Conservation (phyloP, 495 filamentous ascomycete genomes). For the Bryoglossum gracile region DNA sequence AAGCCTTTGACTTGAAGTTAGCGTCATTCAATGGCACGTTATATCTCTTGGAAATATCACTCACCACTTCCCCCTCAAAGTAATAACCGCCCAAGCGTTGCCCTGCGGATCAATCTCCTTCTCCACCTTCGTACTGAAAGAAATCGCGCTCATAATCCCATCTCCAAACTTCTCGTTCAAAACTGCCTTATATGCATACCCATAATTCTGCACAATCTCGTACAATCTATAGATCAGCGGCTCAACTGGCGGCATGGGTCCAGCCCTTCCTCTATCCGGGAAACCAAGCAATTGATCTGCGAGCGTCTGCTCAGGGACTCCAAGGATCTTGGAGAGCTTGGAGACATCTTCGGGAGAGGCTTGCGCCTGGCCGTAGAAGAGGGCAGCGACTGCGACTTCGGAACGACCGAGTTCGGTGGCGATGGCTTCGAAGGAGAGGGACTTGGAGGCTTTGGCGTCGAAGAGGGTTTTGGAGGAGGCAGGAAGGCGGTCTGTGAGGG, state of each 20-base stretch:
- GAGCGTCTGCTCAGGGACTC: constrained; percentile 49
- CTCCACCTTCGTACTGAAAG: constrained; percentile 88
- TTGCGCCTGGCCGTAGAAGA: constrained; percentile 91
- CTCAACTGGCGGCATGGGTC: constrained; percentile 92
- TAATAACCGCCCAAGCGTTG: constrained; percentile 82
- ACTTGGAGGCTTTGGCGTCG: constrained; percentile 66
- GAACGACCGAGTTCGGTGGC: constrained; percentile 68
- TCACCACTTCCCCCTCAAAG: constrained; percentile 88
- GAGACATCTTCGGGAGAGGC: constrained; percentile 72
- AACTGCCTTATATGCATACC: constrained; percentile 92
- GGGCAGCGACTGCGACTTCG: constrained; percentile 83
- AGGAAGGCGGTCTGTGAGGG: constrained; percentile 49
- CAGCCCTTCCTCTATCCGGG: constrained; percentile 74
- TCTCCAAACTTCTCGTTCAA: constrained; percentile 99
- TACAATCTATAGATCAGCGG: constrained; percentile 91
- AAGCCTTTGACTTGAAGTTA: not conserved
- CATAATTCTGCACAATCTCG: constrained; percentile 98
- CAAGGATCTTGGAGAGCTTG: constrained; percentile 62
- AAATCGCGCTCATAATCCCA: constrained; percentile 97
- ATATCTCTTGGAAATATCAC: constrained; percentile 24
- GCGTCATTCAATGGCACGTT: not conserved
- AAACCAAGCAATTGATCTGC: constrained; percentile 58
- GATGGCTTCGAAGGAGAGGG: constrained; percentile 77
- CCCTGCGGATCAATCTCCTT: constrained; percentile 88
- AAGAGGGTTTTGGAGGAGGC: constrained; percentile 71